A percentile compares a stretch with the other conserved stretches of the same genome.
Evolutionary conservation across 2,329 filamentous ascomycete genomes (phyloP).

Genomic region (Aotearoamyces nothofagi): DNA sequence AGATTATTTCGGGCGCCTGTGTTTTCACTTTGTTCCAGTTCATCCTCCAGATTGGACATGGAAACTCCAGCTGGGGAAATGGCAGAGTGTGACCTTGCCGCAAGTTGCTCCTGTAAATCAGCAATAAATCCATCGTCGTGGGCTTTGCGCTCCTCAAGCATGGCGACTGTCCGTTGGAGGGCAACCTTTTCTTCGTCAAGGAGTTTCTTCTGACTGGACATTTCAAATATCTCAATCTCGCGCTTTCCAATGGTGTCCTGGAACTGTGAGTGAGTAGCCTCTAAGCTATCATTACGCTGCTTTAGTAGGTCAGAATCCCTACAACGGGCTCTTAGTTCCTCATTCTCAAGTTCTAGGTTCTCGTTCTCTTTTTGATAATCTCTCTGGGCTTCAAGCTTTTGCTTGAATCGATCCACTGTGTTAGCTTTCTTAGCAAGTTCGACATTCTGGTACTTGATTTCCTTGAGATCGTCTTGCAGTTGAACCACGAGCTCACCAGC

Average conservation of each 20-base stretch:
- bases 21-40: slow-evolving; percentile 28
- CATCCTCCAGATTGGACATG: slow-evolving; percentile 33
- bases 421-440: slow-evolving; percentile 47
- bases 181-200: slow-evolving; percentile 27
- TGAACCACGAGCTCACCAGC: slow-evolving; percentile 31
- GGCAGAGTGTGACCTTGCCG: slow-evolving; percentile 3
- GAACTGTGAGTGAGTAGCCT: slow-evolving; percentile 23
- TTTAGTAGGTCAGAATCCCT: slow-evolving; percentile 18
- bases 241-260: slow-evolving; percentile 20
- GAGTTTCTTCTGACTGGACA: slow-evolving; percentile 27
- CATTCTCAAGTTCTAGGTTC: slow-evolving; percentile 37
- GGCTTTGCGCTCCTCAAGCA: slow-evolving; percentile 23
- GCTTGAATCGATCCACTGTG: slow-evolving; percentile 43
- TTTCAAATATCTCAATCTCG: slow-evolving; percentile 17
- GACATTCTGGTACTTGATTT: slow-evolving; percentile 41
- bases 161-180: slow-evolving; percentile 11
- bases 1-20: slow-evolving; percentile 24
- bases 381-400: slow-evolving; percentile 43
- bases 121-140: slow-evolving; percentile 28
- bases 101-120: slow-evolving; percentile 41
- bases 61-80: slow-evolving; percentile 9
- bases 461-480: slow-evolving; percentile 42
- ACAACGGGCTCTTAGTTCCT: slow-evolving; percentile 33
- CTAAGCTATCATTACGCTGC: slow-evolving; percentile 15
- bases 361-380: slow-evolving; percentile 39